These are phyloP conservation scores for Tylopilus rubrobrunneus DNA, from an alignment of 768 basidiomycete genomes.

Conservation along the genomic window DNA sequence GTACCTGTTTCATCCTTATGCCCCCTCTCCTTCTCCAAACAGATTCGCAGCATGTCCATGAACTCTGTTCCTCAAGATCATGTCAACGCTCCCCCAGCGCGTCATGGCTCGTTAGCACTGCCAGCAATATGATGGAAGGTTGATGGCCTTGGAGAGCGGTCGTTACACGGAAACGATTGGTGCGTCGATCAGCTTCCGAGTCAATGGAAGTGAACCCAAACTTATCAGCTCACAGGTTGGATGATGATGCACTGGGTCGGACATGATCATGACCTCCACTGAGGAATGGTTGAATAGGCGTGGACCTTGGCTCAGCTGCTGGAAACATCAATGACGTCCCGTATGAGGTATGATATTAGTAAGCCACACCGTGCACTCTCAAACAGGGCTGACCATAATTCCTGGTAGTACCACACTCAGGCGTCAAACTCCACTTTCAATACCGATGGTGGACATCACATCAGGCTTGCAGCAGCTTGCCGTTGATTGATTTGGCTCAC, in stretches of 20 bases:
- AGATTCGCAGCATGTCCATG: conserved; percentile 22
- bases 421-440: conserved; percentile 54
- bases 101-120: conserved; percentile 36
- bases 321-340: conserved; percentile 48
- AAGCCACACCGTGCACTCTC: background rate
- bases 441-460: conserved; percentile 58
- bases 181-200: conserved; percentile 30
- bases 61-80: conserved; percentile 27
- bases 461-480: conserved; percentile 51
- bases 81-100: conserved; percentile 19
- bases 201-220: background rate
- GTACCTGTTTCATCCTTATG: conserved; percentile 51
- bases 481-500: conserved; percentile 52
- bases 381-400: background rate
- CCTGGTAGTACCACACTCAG: conserved; percentile 59
- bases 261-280: background rate
- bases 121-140: conserved; percentile 20
- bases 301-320: conserved; percentile 40
- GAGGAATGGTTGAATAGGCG: conserved; percentile 31
- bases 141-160: conserved; percentile 64
- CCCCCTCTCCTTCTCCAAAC: conserved; percentile 33
- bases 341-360: conserved; percentile 53
- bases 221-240: conserved; percentile 39
- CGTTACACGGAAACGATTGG: conserved; percentile 93
- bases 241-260: conserved; percentile 44